Base-by-base conservation (phyloP, 306 rosid species). In the Vigna nakashimae region DNA sequence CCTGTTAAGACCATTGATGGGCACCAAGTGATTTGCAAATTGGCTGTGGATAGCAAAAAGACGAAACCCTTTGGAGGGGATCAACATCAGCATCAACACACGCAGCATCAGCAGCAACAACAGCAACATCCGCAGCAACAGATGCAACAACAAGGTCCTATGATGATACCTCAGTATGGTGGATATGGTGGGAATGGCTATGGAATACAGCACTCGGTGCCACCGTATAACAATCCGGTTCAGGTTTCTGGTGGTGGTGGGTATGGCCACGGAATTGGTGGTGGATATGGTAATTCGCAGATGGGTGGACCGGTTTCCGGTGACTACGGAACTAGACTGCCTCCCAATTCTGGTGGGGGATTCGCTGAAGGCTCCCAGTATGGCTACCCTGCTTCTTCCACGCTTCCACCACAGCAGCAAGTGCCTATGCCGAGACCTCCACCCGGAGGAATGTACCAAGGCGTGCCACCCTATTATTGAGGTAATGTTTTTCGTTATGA, bases 391-490 rank as follows among this genome's bases (percentile, higher is more conserved):
- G 86, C 90, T 0, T 24, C 90, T 1, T 86, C 87, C 3, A 42
- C 46, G 5, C 83, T 80, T 22, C 72, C 74, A 34, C 87, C 87
- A n/a, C 77, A 82, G 4, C 90, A 76, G 15, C 69, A 34, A 22
- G 7, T 63, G 11, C 50, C 49, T 0, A 78, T 97, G 64, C 90
- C 86, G 1, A 91, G 96, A 79, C 88, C 84, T 74, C 90, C 95
- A 1, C 91, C 91, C 7, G 98, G 96, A 3, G 99, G 96, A 59
- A 91, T 95, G 96, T 91, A 91, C 82, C 99, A 88, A 57, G 91
- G 87, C 80, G 87, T 74, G 71, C 98, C 96, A 4, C 96, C 92
- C 22, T 95, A 95, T 78, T 95, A 87, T 84, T 92, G 92, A 95
- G 99, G 99, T 95, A 95, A 82, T 62, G 7, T 16, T 15, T 16